Conservation (phyloP, 1,139 yeast genomes). For the Taphrina deformans region DNA sequence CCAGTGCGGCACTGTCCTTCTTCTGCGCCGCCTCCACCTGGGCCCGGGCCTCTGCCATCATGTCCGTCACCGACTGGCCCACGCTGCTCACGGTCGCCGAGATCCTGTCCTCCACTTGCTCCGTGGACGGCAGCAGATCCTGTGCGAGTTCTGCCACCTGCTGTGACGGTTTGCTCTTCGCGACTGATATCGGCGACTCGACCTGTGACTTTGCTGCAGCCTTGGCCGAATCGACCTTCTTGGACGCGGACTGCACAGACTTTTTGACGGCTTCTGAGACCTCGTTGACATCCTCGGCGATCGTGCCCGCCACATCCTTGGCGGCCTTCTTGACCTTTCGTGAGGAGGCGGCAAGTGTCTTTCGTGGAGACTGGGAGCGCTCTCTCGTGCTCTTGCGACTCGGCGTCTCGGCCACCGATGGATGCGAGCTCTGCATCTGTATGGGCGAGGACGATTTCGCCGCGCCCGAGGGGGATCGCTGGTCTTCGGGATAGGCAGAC, state of each 20-base stretch:
- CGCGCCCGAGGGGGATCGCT: constrained; percentile 10
- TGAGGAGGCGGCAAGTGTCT: constrained; percentile 3
- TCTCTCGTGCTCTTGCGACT: constrained; percentile 17
- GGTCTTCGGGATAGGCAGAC: constrained; percentile 9
- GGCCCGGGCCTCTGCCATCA: constrained; percentile 23
- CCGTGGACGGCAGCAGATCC: neutral
- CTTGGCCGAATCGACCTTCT: constrained; percentile 3
- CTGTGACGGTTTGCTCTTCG: neutral
- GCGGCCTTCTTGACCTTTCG: constrained; percentile 16
- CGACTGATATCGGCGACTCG: neutral
- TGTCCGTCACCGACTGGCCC: constrained; percentile 26
- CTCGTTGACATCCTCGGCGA: constrained; percentile 16
- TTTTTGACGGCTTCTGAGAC: constrained; percentile 6
- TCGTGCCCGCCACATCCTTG: constrained; percentile 1
- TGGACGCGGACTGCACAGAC: neutral
- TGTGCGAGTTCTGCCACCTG: neutral
- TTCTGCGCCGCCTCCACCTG: constrained; percentile 28
- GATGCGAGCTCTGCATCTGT: neutral
- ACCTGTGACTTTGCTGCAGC: neutral
- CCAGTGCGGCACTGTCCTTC: constrained; percentile 17
- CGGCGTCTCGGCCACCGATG: constrained; percentile 10
- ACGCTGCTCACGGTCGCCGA: neutral
- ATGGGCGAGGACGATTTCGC: neutral
- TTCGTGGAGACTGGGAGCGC: constrained; percentile 14
- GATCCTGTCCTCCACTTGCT: constrained; percentile 1